A percentile compares a stretch with the other conserved stretches of the same genome.
These are phyloP conservation scores for Vitis hybrid DNA, from an alignment of 177 flowering plant genomes.

Conservation along the genomic window DNA sequence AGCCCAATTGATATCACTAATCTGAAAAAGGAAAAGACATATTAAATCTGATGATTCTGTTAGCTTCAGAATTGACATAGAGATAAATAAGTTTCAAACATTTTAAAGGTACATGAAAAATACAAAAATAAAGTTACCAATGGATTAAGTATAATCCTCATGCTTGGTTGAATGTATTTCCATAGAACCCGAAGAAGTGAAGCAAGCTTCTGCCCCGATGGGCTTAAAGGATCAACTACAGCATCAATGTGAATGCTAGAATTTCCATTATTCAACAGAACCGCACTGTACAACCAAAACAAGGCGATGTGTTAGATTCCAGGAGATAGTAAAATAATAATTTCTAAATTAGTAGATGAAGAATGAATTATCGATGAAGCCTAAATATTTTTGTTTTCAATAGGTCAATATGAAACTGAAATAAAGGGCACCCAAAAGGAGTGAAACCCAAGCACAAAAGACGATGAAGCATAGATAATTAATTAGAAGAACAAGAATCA, in stretches of 20 bases:
- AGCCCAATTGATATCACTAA: too few species aligned
- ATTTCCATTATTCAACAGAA: conserved; percentile 56
- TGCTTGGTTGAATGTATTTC: conserved; percentile 78
- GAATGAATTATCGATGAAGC: not conserved
- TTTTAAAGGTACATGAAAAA: not conserved
- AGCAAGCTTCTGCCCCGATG: conserved; percentile 80
- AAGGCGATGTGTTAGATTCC: not conserved
- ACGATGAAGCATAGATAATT: too few species aligned
- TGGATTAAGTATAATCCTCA: conserved; percentile 93
- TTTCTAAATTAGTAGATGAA: not conserved
- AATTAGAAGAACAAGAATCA: too few species aligned
- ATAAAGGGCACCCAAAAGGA: too few species aligned
- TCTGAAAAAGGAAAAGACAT: too few species aligned
- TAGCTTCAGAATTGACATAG: not conserved
- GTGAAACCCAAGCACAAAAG: too few species aligned
- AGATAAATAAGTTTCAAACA: not conserved
- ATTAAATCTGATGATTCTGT: not conserved
- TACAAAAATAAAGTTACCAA: conserved; percentile 47
- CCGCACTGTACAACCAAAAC: conserved; percentile 59
- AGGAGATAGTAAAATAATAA: not conserved
- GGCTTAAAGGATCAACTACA: conserved; percentile 92
- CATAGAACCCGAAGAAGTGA: conserved; percentile 67
- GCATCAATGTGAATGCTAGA: conserved; percentile 90
- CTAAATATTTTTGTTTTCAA: not conserved
- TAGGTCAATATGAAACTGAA: too few species aligned